Evolutionary conservation across 176 grass and related monocot species (phyloP).

Genomic region (Phoenix roebelenii): DNA sequence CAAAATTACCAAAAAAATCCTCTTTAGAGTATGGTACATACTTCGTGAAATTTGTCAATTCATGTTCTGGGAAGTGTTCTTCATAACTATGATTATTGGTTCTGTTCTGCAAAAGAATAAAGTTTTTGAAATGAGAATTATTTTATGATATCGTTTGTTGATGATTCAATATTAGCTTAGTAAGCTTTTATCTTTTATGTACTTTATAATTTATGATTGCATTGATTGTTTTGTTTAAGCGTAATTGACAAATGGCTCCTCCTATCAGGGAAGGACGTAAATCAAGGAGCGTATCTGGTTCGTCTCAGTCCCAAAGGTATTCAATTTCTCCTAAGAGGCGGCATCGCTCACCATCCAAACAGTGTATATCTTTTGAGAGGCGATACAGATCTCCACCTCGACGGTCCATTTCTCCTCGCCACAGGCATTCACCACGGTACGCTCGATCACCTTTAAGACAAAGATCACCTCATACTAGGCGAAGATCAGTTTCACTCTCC

Average conservation of each 20-base stretch:
- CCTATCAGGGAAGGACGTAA: slow-evolving; percentile 37
- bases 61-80: no score
- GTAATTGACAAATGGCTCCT: neutral
- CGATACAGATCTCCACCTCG: slow-evolving; percentile 24
- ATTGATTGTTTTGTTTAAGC: no score
- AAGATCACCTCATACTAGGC: slow-evolving; percentile 42
- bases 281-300: slow-evolving; percentile 46
- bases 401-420: slow-evolving; percentile 41
- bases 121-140: no score
- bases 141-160: no score
- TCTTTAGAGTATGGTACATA: no score
- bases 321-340: slow-evolving; percentile 56
- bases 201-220: no score
- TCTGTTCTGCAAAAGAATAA: no score
- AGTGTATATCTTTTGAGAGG: slow-evolving; percentile 33
- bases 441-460: slow-evolving; percentile 29
- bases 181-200: no score
- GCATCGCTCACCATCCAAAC: slow-evolving; percentile 36
- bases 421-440: slow-evolving; percentile 44
- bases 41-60: no score
- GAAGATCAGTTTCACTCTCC: slow-evolving; percentile 27
- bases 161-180: no score
- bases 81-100: no score
- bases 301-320: slow-evolving; percentile 27
- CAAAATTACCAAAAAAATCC: no score